phyloP scores from a whole-genome alignment of 129 eudicot species.

The Calendula officinalis region DNA sequence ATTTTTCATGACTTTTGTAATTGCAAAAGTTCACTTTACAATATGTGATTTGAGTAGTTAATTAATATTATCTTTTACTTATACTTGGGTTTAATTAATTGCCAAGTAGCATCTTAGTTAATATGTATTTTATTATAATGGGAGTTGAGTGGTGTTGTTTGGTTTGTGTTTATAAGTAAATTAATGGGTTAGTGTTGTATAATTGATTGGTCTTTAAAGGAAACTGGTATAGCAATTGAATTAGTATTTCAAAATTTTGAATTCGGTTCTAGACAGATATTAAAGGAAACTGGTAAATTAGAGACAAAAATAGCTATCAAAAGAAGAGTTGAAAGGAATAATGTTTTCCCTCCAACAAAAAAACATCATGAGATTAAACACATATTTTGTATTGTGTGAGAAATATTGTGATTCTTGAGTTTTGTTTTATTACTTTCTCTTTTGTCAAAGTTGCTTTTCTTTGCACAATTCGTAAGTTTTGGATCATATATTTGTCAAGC shows the following conservation, averaged over 20 bases:
- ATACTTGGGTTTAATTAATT: conserved; percentile 15
- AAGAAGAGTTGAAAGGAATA: neutral
- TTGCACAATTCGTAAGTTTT: conserved; percentile 38
- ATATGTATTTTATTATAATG: conserved; percentile 24
- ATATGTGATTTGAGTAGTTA: conserved; percentile 12
- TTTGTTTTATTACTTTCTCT: conserved; percentile 24
- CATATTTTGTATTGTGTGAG: conserved; percentile 14
- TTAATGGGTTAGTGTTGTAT: conserved; percentile 22
- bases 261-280: too few species aligned
- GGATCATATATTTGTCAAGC: conserved; percentile 37
- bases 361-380: conserved; percentile 10
- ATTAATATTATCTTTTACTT: conserved; percentile 24
- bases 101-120: conserved; percentile 21
- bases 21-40: neutral
- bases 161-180: conserved; percentile 14
- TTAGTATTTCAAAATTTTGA: too few species aligned
- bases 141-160: conserved; percentile 33
- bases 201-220: conserved; percentile 16
- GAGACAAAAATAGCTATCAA: too few species aligned
- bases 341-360: neutral
- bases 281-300: too few species aligned
- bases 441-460: conserved; percentile 32
- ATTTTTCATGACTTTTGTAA: conserved; percentile 7
- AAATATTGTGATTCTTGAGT: conserved; percentile 11
- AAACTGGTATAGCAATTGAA: too few species aligned